A percentile compares a stretch with the other conserved stretches of the same genome.
Evolutionary conservation across 129 eudicot genomes (phyloP).

Genomic region (Helianthus annuus): HanXRQr2.0-SUNRISE NC_035444.2:160466901-160467400

Average conservation of each 20-base stretch:
- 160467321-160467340: conserved; percentile 4
- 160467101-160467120: conserved; percentile 72
- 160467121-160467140: conserved; percentile 29
- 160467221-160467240: conserved; percentile 65
- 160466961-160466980: conserved; percentile 92
- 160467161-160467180: background rate
- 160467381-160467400: conserved; percentile 28
- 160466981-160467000: conserved; percentile 86
- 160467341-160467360: too few relatives aligned
- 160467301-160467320: conserved; percentile 92
- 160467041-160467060: conserved; percentile 99
- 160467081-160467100: conserved; percentile 85
- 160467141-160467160: background rate
- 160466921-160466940: conserved; percentile 47
- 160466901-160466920: conserved; percentile 73
- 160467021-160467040: conserved; percentile 90
- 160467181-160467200: conserved; percentile 15
- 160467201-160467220: conserved; percentile 94
- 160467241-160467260: conserved; percentile 88
- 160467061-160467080: conserved; percentile 75
- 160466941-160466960: conserved; percentile 91
- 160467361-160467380: background rate
- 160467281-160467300: conserved; percentile 88
- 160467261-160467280: conserved; percentile 86
- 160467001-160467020: conserved; percentile 97